A percentile compares a stretch with the other conserved stretches of the same genome.
phyloP scores from a whole-genome alignment of 306 rosid genomes.

The Psophocarpus tetragonolobus region DNA sequence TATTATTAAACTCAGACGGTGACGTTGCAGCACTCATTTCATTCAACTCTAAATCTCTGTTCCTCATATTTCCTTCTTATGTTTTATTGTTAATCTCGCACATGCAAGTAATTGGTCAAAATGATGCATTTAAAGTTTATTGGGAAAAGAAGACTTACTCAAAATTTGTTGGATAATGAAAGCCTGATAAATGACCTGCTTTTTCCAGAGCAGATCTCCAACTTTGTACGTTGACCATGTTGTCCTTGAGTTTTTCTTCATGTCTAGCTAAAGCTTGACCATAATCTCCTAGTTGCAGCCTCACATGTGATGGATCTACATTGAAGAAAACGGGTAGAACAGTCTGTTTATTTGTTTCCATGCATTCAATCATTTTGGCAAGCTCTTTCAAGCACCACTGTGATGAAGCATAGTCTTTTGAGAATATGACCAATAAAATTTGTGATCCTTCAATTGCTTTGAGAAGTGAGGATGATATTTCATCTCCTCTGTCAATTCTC shows the following conservation, averaged over 20 bases:
- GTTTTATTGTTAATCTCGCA: too few species aligned
- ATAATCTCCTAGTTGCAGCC: not conserved
- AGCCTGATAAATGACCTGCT: not conserved
- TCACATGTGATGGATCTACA: not conserved
- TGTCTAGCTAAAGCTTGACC: not conserved
- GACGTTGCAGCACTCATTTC: too few species aligned
- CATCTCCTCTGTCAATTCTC: not conserved
- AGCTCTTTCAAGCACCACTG: not conserved
- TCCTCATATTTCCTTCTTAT: too few species aligned
- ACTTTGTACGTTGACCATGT: not conserved
- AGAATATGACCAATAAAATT: not conserved
- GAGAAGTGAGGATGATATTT: not conserved
- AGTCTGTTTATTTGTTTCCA: not conserved
- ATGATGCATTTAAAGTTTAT: too few species aligned
- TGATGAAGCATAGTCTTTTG: not conserved
- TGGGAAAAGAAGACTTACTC: not conserved
- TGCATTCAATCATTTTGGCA: not conserved
- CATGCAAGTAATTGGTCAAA: too few species aligned
- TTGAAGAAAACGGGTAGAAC: not conserved
- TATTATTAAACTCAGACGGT: too few species aligned
- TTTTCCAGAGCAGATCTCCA: not conserved
- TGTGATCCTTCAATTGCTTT: not conserved
- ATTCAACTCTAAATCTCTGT: too few species aligned
- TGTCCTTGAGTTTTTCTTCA: not conserved
- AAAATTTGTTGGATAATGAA: not conserved